A percentile compares a stretch with the other conserved stretches of the same genome.
phyloP scores from a whole-genome alignment of 2,329 filamentous ascomycete species.

The Apiospora kogelbergensis region DNA sequence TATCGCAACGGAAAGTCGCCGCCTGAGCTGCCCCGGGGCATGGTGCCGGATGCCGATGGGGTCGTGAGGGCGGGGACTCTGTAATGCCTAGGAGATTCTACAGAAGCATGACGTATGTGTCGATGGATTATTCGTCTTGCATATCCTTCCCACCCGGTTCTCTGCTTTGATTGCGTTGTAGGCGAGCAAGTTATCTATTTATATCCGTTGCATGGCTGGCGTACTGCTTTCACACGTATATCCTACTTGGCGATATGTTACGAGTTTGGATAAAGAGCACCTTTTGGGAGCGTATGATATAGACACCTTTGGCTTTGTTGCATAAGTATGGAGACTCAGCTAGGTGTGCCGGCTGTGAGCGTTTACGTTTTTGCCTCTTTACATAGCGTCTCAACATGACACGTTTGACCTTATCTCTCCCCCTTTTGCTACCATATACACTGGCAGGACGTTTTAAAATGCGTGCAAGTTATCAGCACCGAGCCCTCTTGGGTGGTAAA shows the following conservation, averaged over 20 bases:
- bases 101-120: background rate
- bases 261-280: background rate
- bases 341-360: too few species aligned
- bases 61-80: constrained; percentile 40
- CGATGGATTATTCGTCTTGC: background rate
- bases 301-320: background rate
- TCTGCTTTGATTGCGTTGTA: background rate
- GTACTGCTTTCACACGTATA: background rate
- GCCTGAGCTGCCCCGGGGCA: constrained; percentile 37
- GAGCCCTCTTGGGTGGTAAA: background rate
- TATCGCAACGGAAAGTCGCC: constrained; percentile 62
- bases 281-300: background rate
- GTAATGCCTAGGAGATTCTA: constrained; percentile 16
- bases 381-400: background rate
- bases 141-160: background rate
- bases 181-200: background rate
- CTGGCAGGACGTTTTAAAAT: background rate
- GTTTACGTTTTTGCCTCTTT: background rate
- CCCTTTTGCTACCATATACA: background rate
- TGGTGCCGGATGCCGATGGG: constrained; percentile 34
- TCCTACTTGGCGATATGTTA: background rate
- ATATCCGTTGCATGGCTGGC: background rate
- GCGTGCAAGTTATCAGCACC: background rate
- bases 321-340: background rate
- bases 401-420: background rate